A percentile compares a stretch with the other conserved stretches of the same genome.
Evolutionary conservation across 208 protist genomes (phyloP).

Genomic region (Trypanosoma cruzi): DNA sequence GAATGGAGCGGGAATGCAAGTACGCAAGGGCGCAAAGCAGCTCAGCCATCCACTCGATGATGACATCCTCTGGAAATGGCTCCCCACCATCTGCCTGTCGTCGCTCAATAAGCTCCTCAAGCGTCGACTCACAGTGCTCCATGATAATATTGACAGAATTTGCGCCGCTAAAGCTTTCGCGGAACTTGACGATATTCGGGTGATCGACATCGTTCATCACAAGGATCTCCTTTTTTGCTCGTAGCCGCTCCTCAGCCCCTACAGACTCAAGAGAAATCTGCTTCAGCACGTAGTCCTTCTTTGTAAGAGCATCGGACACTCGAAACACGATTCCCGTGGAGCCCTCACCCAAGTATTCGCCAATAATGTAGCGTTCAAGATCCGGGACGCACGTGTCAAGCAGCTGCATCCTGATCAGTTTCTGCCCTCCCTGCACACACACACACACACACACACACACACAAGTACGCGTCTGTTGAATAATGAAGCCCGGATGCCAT

Average conservation of each 20-base stretch:
- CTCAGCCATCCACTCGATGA: conserved; percentile 91
- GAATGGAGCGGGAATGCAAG: conserved; percentile 84
- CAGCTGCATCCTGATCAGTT: conserved; percentile 12
- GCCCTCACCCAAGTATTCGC: conserved; percentile 70
- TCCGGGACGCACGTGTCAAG: conserved; percentile 38
- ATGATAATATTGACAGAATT: conserved; percentile 89
- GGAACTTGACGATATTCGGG: conserved; percentile 91
- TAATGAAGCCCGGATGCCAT: not conserved
- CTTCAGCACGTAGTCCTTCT: conserved; percentile 79
- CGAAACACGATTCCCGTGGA: conserved; percentile 70
- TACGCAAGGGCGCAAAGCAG: conserved; percentile 84
- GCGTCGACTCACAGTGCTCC: conserved; percentile 88
- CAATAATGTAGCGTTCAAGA: conserved; percentile 66
- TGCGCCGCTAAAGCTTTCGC: conserved; percentile 75
- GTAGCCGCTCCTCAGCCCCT: conserved; percentile 67
- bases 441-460: not conserved
- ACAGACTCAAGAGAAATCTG: conserved; percentile 80
- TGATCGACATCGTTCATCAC: conserved; percentile 91
- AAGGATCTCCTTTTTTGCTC: conserved; percentile 82
- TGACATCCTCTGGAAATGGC: conserved; percentile 68
- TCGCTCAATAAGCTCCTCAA: conserved; percentile 88
- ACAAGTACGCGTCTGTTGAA: too few species aligned
- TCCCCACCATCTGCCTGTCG: conserved; percentile 54
- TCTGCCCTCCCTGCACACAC: not conserved
- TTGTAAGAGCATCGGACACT: conserved; percentile 54